Conservation (phyloP, 78 protist species). For the Dictyostelium brefeldianum region DNA sequence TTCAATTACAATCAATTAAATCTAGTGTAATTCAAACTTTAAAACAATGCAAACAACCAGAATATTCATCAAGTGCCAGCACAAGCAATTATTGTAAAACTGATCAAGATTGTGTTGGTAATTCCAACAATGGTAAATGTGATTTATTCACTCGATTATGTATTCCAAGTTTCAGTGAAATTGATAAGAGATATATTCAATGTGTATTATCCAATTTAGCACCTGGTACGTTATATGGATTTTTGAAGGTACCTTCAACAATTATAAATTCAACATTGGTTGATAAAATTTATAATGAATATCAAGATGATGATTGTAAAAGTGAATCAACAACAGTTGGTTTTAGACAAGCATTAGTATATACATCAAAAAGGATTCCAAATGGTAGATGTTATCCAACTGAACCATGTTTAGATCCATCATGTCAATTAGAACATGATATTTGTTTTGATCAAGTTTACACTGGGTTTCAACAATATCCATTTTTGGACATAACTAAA, state of each 20-base stretch:
- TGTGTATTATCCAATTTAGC: constrained; percentile 36
- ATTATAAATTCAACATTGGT: neutral
- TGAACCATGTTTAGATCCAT: constrained; percentile 10
- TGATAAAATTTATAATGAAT: neutral
- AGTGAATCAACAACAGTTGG: neutral
- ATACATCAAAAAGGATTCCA: neutral
- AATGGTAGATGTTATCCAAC: constrained; percentile 1
- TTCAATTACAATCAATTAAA: neutral
- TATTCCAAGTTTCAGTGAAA: neutral
- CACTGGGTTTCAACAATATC: neutral
- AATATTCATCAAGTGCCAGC: too few relatives aligned
- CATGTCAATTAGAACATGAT: constrained; percentile 48
- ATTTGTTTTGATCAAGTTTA: constrained; percentile 41
- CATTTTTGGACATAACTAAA: neutral
- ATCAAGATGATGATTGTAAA: constrained; percentile 35
- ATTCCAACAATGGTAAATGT: neutral
- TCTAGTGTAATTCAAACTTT: neutral
- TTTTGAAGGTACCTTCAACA: neutral
- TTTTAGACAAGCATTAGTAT: neutral
- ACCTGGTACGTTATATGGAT: neutral
- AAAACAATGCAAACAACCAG: neutral
- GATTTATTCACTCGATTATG: constrained; percentile 33
- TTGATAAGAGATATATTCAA: constrained; percentile 20
- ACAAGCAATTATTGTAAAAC: neutral
- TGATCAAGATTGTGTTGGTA: neutral